Base-by-base conservation (phyloP, 1,284 basidiomycete genomes). In the Microbotryum saponariae region DNA sequence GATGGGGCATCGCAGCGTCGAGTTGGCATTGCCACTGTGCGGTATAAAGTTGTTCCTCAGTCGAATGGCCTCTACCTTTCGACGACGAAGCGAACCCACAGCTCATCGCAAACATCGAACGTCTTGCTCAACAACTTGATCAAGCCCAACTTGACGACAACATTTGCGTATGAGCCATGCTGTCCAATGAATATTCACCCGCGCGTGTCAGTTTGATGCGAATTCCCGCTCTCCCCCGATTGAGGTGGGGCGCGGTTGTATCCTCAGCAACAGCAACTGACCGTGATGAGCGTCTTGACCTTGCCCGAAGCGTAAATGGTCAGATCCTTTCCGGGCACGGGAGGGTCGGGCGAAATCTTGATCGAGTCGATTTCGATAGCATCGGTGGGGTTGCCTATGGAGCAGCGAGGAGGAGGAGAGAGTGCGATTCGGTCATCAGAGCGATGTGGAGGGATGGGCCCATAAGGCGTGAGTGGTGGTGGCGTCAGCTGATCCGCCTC, bases 81-180 rank as follows among this genome's bases (percentile, higher is more conserved):
- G n/a, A 9, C 21, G 20, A 27, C 21, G 49, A 6, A 25, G 23
- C 18, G 18, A 6, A 84, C 90, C 74, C 78, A 93, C 90, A 91
- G 90, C 77, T 96, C 91, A 63, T 92, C 82, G 74, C 92, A 96
- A 54, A 94, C 76, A 70, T 96, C 89, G 70, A 96, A 92, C 21
- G 73, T 75, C 78, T 89, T 93, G 53, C 81, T 77, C 23, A 96
- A 76, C 12, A 96, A 74, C 79, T 90, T 92, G 75, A 96, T 84
- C 20, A 88, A 77, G 33, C 92, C 92, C 47, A 96, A 80, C 76
- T 94, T 96, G 64, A 96, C 91, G 1, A 78, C 77, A 3, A 96
- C 90, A 68, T 92, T 84, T 12, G 87, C 91, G 71, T 83, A 88
- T 37, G 92, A 88, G n/a, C 92, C 92, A 10, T 91, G 86, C 91